Conservation (phyloP, 2,329 filamentous ascomycete genomes). For the Sporothrix brasiliensis region DNA sequence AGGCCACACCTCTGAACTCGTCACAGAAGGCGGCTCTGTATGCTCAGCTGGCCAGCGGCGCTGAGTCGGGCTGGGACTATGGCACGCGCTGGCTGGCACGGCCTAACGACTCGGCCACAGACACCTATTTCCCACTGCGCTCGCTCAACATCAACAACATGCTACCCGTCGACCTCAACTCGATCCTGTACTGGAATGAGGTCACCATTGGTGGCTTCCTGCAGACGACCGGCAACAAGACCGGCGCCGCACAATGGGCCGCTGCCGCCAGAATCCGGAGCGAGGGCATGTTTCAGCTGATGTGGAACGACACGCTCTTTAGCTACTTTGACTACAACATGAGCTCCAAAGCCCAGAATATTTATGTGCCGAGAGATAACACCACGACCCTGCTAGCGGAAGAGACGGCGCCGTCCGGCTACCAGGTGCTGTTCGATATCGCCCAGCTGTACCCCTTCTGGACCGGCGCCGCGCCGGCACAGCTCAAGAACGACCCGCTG, state of each 20-base stretch:
- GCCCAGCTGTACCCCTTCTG: slow-evolving; percentile 71
- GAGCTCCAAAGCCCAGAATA: slow-evolving; percentile 59
- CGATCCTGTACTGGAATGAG: slow-evolving; percentile 69
- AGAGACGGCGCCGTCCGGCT: slow-evolving; percentile 53
- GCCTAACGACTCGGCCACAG: slow-evolving; percentile 60
- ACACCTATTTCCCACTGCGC: slow-evolving; percentile 67
- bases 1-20: slow-evolving; percentile 54
- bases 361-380: slow-evolving; percentile 56
- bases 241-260: slow-evolving; percentile 54
- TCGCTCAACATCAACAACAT: slow-evolving; percentile 62
- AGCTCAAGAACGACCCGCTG: slow-evolving; percentile 61
- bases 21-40: slow-evolving; percentile 58
- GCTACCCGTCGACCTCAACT: slow-evolving; percentile 68
- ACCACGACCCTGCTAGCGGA: slow-evolving; percentile 50
- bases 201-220: slow-evolving; percentile 60
- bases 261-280: slow-evolving; percentile 56
- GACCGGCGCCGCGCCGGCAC: slow-evolving; percentile 63
- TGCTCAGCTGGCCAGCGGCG: slow-evolving; percentile 64
- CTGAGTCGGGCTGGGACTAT: slow-evolving; percentile 70
- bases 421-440: slow-evolving; percentile 61
- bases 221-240: slow-evolving; percentile 53
- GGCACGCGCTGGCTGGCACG: slow-evolving; percentile 59
- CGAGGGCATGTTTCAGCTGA: slow-evolving; percentile 62
- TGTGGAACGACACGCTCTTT: slow-evolving; percentile 66
- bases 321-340: slow-evolving; percentile 72